Base-by-base conservation (phyloP, 139 green algal species). In the Chlamydomonas asymmetrica region DNA sequence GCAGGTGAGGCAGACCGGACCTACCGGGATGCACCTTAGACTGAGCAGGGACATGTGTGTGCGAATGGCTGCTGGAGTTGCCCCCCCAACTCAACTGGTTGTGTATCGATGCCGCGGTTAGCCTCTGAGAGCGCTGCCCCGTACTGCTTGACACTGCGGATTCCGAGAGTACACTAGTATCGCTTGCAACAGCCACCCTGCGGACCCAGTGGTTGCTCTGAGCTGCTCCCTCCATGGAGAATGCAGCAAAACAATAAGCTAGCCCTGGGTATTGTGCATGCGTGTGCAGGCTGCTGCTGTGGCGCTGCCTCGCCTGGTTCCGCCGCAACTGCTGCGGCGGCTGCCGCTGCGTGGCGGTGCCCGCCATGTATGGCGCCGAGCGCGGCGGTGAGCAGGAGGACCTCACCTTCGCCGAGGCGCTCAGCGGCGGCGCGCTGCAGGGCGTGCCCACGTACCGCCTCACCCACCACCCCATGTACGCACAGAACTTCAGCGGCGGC, bases 371-470 rank as follows among this genome's bases (percentile, higher is more conserved):
- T 6, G 3, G n/a, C 52, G 1, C 0, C 25, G 63, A 66, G 23
- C 35, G 25, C 10, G 34, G 7, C 23, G 1, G 10, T 29, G 34
- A 56, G 35, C 2, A 54, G 16, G 5, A 52, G 41, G 37, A 62
- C 5, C n/a, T 60, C 29, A 16, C 38, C 27, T 79, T 71, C 39
- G 63, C 20, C 6, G 49, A 66, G 37, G 73, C 73, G 62, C 73
- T 79, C 18, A 9, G 29, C 23, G 20, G 27, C 1, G 3, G 49
- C 16, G 27, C 54, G 48, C 61, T 85, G 37, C 49, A 74, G 39
- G 80, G 80, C 29, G 64, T 63, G 0, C 63, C 74, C n/a, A 85
- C 80, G 7, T 85, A 85, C 32, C 69, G 80, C 54, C 39, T 85
- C 38, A 43, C 63, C 25, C 74, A 79, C 39, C 80, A 82, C 59